Conservation (phyloP, 306 rosid species). For the Betula pendula region DNA sequence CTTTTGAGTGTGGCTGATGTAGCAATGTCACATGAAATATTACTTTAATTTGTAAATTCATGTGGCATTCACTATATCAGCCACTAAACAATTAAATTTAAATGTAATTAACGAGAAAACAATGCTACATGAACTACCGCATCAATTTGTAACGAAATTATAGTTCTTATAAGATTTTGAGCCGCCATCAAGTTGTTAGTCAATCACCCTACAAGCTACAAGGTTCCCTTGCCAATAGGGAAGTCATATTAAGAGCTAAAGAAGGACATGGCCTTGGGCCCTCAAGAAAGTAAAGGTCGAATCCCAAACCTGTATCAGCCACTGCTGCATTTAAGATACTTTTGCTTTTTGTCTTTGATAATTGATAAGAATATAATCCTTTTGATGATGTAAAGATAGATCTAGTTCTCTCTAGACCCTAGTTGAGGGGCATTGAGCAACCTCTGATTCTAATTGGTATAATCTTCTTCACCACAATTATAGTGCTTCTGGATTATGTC, state of each 20-base stretch:
- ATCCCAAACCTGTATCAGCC: conserved; percentile 1
- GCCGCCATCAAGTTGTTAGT: conserved; percentile 23
- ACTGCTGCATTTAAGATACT: neutral
- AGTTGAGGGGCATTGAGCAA: conserved; percentile 9
- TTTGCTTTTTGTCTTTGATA: neutral
- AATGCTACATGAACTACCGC: no score
- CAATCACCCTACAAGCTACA: conserved; percentile 3
- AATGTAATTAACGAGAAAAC: no score
- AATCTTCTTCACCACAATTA: conserved; percentile 23
- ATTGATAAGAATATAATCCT: conserved; percentile 23
- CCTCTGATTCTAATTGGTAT: conserved; percentile 2
- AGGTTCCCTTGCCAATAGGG: conserved; percentile 36
- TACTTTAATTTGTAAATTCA: no score
- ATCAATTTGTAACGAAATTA: no score
- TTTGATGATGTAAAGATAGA: conserved; percentile 1
- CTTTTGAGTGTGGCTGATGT: no score
- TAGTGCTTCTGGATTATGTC: conserved; percentile 11
- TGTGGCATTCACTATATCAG: no score
- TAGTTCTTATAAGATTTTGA: neutral
- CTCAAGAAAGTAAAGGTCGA: conserved; percentile 24
- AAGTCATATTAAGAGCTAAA: conserved; percentile 6
- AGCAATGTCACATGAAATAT: no score
- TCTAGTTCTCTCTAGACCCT: conserved; percentile 5
- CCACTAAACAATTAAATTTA: no score
- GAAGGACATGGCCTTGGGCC: conserved; percentile 3